Percentiles rank a stretch among this genome's conserved stretches.
These are phyloP conservation scores for Microsporum audouinii DNA, from an alignment of 2,329 filamentous ascomycete species.

Conservation along the genomic window DNA sequence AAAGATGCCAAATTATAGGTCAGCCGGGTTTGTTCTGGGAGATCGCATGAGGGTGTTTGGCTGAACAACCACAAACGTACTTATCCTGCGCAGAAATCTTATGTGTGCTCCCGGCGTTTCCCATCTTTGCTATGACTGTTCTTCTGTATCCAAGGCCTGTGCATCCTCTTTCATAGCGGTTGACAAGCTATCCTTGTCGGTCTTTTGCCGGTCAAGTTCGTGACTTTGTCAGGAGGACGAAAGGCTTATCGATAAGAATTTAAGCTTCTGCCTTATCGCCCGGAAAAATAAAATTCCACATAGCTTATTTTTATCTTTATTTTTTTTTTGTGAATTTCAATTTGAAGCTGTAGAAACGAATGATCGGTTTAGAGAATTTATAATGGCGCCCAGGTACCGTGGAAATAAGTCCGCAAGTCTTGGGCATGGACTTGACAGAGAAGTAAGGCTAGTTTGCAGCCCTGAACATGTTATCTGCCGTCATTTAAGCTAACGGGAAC, in stretches of 20 bases:
- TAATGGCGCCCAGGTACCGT: slow-evolving; percentile 31
- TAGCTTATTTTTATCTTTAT: neutral
- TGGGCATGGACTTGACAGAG: slow-evolving; percentile 50
- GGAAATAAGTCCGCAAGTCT: slow-evolving; percentile 36
- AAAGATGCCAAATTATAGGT: neutral
- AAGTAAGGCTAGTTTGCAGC: slow-evolving; percentile 32
- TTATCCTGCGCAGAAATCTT: slow-evolving; percentile 75
- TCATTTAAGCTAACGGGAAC: slow-evolving; percentile 5
- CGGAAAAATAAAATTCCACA: neutral
- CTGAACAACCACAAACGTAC: slow-evolving; percentile 39
- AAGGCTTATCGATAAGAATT: slow-evolving; percentile 1
- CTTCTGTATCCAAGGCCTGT: neutral
- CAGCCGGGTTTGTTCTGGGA: neutral
- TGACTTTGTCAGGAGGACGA: too few species aligned
- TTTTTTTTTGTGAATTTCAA: neutral
- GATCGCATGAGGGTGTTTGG: neutral
- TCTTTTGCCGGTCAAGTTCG: too few species aligned
- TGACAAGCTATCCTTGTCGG: neutral
- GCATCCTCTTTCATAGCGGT: neutral
- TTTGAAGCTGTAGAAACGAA: neutral
- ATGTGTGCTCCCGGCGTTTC: slow-evolving; percentile 51
- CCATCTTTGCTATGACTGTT: slow-evolving; percentile 39
- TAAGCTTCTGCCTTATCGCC: neutral
- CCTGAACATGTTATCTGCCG: neutral
- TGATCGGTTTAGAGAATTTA: neutral